Evolutionary conservation across 352 stramenopile species (phyloP).

Genomic region (Pythium plurisporium): DNA sequence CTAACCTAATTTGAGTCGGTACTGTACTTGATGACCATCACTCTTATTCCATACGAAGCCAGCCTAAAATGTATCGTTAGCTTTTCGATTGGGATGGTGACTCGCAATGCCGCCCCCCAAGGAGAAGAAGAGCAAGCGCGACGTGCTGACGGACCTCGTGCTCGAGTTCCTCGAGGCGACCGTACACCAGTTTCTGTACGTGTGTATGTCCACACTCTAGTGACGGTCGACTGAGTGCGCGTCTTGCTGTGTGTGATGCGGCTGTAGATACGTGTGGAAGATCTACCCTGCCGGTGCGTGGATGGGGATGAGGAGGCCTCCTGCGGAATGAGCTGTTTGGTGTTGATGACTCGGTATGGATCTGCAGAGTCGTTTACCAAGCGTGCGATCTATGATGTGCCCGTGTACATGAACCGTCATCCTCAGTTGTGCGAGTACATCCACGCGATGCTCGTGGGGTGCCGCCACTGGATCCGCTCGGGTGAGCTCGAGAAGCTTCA

Average conservation of each 20-base stretch:
- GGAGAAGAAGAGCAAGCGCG: constrained; percentile 27
- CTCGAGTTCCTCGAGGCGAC: constrained; percentile 73
- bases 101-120: constrained; percentile 13
- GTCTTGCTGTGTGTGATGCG: neutral
- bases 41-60: no score
- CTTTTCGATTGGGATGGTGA: neutral
- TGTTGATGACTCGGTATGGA: neutral
- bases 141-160: constrained; percentile 44
- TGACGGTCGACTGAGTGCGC: neutral
- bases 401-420: constrained; percentile 76
- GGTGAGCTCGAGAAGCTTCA: constrained; percentile 69
- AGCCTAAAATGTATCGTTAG: no score
- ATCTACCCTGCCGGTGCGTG: constrained; percentile 18
- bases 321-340: neutral
- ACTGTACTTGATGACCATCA: no score
- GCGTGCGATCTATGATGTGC: constrained; percentile 65
- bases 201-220: neutral
- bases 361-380: constrained; percentile 56
- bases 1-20: constrained; percentile 12
- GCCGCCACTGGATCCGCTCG: constrained; percentile 47
- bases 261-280: constrained; percentile 18
- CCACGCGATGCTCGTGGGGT: constrained; percentile 63
- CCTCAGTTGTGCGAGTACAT: constrained; percentile 75
- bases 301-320: neutral
- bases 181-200: constrained; percentile 79